Base-by-base conservation (phyloP, 2,329 filamentous ascomycete genomes). In the Aspergillus fructus region DNA sequence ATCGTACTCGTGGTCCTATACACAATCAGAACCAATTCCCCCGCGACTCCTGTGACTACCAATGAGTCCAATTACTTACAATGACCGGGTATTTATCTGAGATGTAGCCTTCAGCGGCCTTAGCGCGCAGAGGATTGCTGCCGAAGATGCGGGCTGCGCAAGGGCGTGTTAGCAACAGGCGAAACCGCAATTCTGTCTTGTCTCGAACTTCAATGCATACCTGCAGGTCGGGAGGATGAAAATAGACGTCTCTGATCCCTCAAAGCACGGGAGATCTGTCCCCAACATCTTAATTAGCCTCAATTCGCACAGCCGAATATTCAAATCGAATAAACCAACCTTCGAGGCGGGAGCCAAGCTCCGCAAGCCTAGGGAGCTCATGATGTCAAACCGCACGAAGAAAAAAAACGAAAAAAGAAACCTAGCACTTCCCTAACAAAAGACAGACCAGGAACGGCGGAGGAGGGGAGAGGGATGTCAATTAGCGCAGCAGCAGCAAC, bases 1-100 rank as follows among this genome's bases (percentile, higher is more conserved):
- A 89, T 97, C 94, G 79, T 97, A 97, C 80, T 97, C 92, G 80
- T 99, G 94, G 77, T 97, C 94, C 87, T 92, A 71, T 61, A 56
- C 47, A 56, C 15, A 56, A 65, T 68, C 60, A 67, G 64, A 66
- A 50, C 47, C 46, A 49, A 43, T 5, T 8, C 33, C 46, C 55
- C n/a, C 5, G 23, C 2, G 27, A 53, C 39, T 33, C 54, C 17
- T 5, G 24, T 2, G 27, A 55, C 34, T 33, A 23, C 24, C 21
- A 19, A 42, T 24, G 8, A 45, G 23, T 30, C 12, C 48, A 40
- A n/a, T 12, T 42, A 83, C 89, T 78, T 85, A 91, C 89, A 76
- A 99, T 93, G 69, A 99, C 90, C 50, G 92, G 90, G 78, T 99
- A 97, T 79, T 96, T 94, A 77, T 83, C 88, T 77, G 88, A 90